A percentile compares a stretch with the other conserved stretches of the same genome.
Evolutionary conservation across 345 rosid genomes (phyloP).

Genomic region (Hypericum androsaemum): DNA sequence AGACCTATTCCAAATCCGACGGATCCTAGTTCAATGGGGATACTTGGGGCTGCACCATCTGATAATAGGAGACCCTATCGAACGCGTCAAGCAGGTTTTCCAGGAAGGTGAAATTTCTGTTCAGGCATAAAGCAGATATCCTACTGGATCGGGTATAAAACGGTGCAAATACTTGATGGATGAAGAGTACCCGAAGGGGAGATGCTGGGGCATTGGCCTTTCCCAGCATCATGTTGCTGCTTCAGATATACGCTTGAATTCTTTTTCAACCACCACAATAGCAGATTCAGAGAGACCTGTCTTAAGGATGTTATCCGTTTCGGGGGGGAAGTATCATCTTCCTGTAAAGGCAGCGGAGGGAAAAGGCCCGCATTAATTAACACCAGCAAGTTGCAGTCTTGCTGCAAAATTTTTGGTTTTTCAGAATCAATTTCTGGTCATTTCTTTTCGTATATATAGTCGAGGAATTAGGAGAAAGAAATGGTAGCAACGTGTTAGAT

Average conservation of each 20-base stretch:
- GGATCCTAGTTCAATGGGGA: constrained; percentile 78
- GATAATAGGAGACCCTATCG: constrained; percentile 49
- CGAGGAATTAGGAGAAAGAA: constrained; percentile 22
- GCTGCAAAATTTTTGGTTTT: constrained; percentile 16
- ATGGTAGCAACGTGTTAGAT: constrained; percentile 20
- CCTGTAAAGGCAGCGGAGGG: constrained; percentile 8
- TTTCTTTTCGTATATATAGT: constrained; percentile 45
- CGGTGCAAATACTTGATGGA: too few relatives aligned
- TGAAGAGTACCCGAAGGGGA: constrained; percentile 15
- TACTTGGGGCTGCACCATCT: constrained; percentile 90
- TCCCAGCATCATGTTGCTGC: constrained; percentile 11
- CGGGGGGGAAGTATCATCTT: constrained; percentile 17
- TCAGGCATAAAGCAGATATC: constrained; percentile 31
- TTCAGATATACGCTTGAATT: constrained; percentile 26
- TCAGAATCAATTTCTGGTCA: constrained; percentile 26
- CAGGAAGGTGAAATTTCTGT: constrained; percentile 45
- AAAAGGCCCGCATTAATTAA: constrained; percentile 17
- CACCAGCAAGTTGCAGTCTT: constrained; percentile 25
- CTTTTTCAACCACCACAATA: constrained; percentile 28
- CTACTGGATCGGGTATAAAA: too few relatives aligned
- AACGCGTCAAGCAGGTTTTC: constrained; percentile 54
- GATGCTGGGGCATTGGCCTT: constrained; percentile 11
- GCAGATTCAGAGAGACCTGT: constrained; percentile 14
- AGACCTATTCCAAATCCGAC: constrained; percentile 32
- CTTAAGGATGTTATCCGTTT: constrained; percentile 11